phyloP scores from a whole-genome alignment of 495 filamentous ascomycete genomes.

The Talaromyces nanjingensis region DNA sequence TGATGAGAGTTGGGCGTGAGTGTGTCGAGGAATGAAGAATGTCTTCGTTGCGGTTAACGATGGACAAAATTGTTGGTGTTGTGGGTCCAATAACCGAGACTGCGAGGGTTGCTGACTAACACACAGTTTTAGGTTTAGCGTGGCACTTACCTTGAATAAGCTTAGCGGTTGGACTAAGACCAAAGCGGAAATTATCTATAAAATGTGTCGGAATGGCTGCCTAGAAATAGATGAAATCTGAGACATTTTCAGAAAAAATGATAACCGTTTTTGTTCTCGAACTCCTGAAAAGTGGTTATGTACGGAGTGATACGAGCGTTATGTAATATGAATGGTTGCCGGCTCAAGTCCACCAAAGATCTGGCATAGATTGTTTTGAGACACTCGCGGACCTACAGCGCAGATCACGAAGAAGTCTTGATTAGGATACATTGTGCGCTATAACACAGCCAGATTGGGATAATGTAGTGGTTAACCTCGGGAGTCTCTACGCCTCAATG shows the following conservation, averaged over 20 bases:
- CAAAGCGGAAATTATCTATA: not conserved
- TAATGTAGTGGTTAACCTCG: not conserved
- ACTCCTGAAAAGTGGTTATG: too few relatives aligned
- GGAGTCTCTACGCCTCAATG: not conserved
- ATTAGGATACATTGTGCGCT: not conserved
- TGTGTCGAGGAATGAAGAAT: not conserved
- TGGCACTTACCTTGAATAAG: not conserved
- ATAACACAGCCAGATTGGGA: not conserved
- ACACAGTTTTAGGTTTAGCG: not conserved
- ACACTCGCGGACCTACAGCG: not conserved
- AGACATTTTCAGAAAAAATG: not conserved
- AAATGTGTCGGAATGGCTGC: not conserved
- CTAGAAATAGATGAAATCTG: not conserved
- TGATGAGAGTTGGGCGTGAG: not conserved
- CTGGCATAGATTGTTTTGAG: not conserved
- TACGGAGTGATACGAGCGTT: not conserved
- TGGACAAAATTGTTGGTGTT: slow-evolving; percentile 4
- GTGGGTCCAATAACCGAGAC: not conserved
- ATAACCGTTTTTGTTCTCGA: not conserved
- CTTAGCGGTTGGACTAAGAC: not conserved
- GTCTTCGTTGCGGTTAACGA: not conserved
- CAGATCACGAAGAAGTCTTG: not conserved
- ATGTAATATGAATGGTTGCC: not conserved
- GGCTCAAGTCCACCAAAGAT: not conserved
- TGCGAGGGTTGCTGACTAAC: slow-evolving; percentile 6